Base-by-base conservation (phyloP, 192 early-diverging fungal species). In the Coemansia sp. region DNA sequence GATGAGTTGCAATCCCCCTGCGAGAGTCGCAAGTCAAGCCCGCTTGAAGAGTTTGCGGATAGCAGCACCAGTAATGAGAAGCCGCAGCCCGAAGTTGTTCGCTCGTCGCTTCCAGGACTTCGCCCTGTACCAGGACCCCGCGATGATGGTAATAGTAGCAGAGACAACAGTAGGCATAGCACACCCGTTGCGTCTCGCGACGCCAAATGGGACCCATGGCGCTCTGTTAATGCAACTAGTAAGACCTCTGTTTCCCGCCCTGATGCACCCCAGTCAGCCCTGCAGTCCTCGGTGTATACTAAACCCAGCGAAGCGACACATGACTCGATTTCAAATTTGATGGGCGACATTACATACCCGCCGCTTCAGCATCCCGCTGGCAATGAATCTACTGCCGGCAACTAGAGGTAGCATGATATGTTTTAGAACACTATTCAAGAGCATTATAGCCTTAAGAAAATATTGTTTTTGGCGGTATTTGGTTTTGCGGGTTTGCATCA, bases 161-260 rank as follows among this genome's bases (percentile, higher is more conserved):
- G 34, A 38, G 3, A 25, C 25, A 23, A 8, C 19, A 27, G 25
- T 24, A 23, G 51, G 51, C 23, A 53, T 27, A 28, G 53, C 53
- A 27, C 38, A 16, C 38, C 58, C 8, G 58, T 27, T 23, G 5
- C 7, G 2, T 18, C 22, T 19, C 23, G 41, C 25, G 62, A 55
- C 26, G 58, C 38, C 60, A 73, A 73, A 38, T 79, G 76, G 76
- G 56, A 79, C 54, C 76, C 76, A 24, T 79, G 76, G 76, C 76
- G 67, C 44, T 50, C 76, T 9, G 76, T 79, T 21, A 79, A 60
- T 30, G 51, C 76, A 10, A 60, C 71, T 21, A 62, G 26, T 7
- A 49, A 62, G 26, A 34, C 59, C 27, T 26, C 56, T 24, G 34
- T 31, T 32, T 34, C 34, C 48, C 56, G 10, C 22, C 21, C 34